A percentile compares a stretch with the other conserved stretches of the same genome.
These are phyloP conservation scores for Dothiorella sarmentorum DNA, from an alignment of 2,329 filamentous ascomycete species.

Conservation along the genomic window DNA sequence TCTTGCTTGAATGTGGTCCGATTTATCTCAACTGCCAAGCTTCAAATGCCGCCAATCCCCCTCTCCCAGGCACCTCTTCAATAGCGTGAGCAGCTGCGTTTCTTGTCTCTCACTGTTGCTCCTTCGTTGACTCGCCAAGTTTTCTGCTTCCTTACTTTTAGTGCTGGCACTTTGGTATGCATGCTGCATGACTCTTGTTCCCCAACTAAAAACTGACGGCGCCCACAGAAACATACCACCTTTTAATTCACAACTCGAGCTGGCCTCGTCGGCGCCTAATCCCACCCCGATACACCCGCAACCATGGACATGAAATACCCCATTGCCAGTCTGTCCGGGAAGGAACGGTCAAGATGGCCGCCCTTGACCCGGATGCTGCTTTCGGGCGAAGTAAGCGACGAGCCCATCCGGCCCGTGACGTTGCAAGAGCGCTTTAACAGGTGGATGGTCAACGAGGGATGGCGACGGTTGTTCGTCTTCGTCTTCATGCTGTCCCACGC, in stretches of 20 bases:
- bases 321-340: conserved; percentile 37
- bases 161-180: conserved; percentile 13
- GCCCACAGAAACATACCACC: background rate
- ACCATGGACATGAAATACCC: no score
- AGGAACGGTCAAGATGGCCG: conserved; percentile 75
- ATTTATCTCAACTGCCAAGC: conserved; percentile 6
- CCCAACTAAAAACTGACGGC: background rate
- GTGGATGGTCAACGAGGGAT: conserved; percentile 90
- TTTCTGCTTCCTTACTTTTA: background rate
- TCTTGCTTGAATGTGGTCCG: conserved; percentile 3
- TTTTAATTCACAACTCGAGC: conserved; percentile 5
- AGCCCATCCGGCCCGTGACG: conserved; percentile 65
- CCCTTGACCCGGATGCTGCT: conserved; percentile 78
- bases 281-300: background rate
- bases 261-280: conserved; percentile 13
- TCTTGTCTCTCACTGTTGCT: background rate
- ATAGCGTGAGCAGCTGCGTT: background rate
- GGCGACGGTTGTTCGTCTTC: conserved; percentile 76
- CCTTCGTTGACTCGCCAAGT: background rate
- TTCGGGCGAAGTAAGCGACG: conserved; percentile 76
- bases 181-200: background rate
- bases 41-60: conserved; percentile 10
- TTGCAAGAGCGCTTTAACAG: conserved; percentile 71
- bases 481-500: conserved; percentile 70
- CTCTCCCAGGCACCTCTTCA: background rate